Evolutionary conservation across 345 rosid species (phyloP).

Genomic region (Citrus australasica): DNA sequence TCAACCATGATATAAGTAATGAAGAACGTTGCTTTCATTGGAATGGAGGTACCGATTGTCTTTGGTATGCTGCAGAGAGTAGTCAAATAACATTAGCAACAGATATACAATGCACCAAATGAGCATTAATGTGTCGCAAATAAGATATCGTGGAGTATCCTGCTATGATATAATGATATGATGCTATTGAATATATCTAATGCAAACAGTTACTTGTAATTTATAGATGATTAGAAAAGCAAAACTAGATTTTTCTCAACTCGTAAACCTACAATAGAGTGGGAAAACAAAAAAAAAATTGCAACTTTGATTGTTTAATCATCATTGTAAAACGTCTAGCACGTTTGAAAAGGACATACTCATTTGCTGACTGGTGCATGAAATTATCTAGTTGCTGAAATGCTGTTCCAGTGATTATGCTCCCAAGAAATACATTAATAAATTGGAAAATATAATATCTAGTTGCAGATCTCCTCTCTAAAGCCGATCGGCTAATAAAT

Average conservation of each 20-base stretch:
- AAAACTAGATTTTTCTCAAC: neutral
- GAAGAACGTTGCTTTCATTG: constrained; percentile 97
- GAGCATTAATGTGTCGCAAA: neutral
- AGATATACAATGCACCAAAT: neutral
- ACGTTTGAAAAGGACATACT: constrained; percentile 49
- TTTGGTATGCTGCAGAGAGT: constrained; percentile 69
- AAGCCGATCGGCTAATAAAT: constrained; percentile 52
- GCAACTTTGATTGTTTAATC: neutral
- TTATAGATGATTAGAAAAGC: neutral
- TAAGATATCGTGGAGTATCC: neutral
- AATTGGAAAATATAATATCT: constrained; percentile 80
- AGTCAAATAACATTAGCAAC: neutral
- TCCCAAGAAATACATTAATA: constrained; percentile 92
- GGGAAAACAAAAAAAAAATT: neutral
- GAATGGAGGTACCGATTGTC: constrained; percentile 85
- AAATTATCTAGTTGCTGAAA: constrained; percentile 86
- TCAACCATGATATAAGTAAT: constrained; percentile 94
- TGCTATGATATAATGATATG: neutral
- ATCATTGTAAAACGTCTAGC: neutral
- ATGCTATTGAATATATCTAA: neutral
- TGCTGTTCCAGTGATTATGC: constrained; percentile 89
- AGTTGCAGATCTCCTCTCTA: constrained; percentile 86
- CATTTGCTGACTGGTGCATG: constrained; percentile 77
- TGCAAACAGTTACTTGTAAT: neutral
- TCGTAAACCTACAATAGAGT: neutral